Conservation (phyloP, 1,139 yeast species). For the Saccharomyces hybrid region DNA sequence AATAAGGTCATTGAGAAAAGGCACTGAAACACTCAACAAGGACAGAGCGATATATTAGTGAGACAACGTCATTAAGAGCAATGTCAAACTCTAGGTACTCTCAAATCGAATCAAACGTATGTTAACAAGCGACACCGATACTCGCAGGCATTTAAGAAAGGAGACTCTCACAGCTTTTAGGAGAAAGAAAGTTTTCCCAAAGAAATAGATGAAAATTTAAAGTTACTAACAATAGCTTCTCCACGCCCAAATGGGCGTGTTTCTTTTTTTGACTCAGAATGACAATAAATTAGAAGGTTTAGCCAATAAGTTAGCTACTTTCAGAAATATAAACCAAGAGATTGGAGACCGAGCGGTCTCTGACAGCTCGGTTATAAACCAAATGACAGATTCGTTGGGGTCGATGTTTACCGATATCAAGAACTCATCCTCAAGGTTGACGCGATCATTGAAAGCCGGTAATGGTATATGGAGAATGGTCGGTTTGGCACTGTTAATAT, state of each 20-base stretch:
- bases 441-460: slow-evolving; percentile 52
- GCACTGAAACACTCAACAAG: not conserved
- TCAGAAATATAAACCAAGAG: slow-evolving; percentile 56
- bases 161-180: not conserved
- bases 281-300: slow-evolving; percentile 52
- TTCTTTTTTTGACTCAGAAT: slow-evolving; percentile 34
- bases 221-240: not conserved
- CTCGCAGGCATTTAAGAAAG: not conserved
- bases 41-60: not conserved
- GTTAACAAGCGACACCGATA: slow-evolving; percentile 10
- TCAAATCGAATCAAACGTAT: slow-evolving; percentile 37
- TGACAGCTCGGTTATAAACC: slow-evolving; percentile 50
- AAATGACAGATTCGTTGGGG: slow-evolving; percentile 53
- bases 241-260: not conserved
- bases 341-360: slow-evolving; percentile 52
- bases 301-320: slow-evolving; percentile 52
- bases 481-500: slow-evolving; percentile 48
- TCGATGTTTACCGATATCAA: slow-evolving; percentile 53
- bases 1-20: not conserved
- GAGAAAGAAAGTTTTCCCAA: too few species aligned
- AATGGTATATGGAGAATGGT: slow-evolving; percentile 52
- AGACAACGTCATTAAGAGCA: not conserved
- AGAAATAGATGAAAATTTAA: not conserved
- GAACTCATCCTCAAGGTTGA: slow-evolving; percentile 58
- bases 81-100: slow-evolving; percentile 40